Evolutionary conservation across 331 rosid genomes (phyloP).

Genomic region (Acacia concinna): DNA sequence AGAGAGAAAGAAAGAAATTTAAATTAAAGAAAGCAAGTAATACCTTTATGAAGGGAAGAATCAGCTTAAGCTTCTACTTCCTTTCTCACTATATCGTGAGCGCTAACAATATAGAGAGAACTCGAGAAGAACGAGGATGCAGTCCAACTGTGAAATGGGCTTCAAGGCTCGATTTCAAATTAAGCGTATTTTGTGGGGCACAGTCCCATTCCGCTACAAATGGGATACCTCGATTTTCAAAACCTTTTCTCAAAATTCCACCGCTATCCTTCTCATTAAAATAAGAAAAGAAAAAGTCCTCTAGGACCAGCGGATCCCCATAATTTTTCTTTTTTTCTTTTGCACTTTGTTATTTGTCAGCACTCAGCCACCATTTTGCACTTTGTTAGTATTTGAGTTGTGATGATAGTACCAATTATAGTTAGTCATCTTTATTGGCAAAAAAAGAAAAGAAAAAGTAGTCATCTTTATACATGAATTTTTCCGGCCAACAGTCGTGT

Average conservation of each 20-base stretch:
- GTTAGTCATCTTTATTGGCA: too few relatives aligned
- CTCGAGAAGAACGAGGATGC: not conserved
- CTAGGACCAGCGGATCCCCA: not conserved
- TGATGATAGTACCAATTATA: too few relatives aligned
- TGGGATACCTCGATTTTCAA: constrained; percentile 35
- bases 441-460: too few relatives aligned
- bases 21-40: not conserved
- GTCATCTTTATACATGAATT: not conserved
- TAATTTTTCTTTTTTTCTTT: not conserved
- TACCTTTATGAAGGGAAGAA: constrained; percentile 8
- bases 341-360: not conserved
- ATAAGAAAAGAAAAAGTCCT: not conserved
- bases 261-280: constrained; percentile 45
- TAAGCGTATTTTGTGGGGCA: not conserved
- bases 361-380: not conserved
- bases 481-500: not conserved
- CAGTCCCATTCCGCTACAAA: not conserved
- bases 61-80: constrained; percentile 2
- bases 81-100: not conserved
- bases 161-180: not conserved
- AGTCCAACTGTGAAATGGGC: not conserved
- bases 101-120: not conserved
- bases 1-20: not conserved
- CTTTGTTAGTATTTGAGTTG: not conserved
- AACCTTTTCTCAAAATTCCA: constrained; percentile 37